Percentiles rank a stretch among this genome's conserved stretches.
Conservation (phyloP, 2,329 filamentous ascomycete genomes). For the Aaosphaeria arxii region DNA sequence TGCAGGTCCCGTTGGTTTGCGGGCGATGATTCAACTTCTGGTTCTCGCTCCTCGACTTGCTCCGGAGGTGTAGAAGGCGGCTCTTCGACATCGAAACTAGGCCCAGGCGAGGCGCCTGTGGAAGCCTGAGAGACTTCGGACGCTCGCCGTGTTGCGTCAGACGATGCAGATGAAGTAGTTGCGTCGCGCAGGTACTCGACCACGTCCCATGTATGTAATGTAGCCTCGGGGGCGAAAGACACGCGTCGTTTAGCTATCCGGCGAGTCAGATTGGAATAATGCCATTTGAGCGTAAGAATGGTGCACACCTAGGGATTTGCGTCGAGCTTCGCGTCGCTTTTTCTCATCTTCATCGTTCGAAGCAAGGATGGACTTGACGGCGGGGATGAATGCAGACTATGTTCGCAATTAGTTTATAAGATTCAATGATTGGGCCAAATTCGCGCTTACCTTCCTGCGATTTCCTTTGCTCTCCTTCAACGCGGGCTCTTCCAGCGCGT, state of each 20-base stretch:
- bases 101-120: constrained; percentile 24
- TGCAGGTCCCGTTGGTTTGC: constrained; percentile 64
- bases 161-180: constrained; percentile 69
- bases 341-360: constrained; percentile 55
- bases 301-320: constrained; percentile 73
- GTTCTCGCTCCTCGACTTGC: constrained; percentile 58
- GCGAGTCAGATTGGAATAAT: constrained; percentile 10
- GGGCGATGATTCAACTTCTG: constrained; percentile 57
- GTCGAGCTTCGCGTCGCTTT: constrained; percentile 78
- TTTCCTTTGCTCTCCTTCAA: constrained; percentile 74
- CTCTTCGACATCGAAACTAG: constrained; percentile 51
- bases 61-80: constrained; percentile 63
- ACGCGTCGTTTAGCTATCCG: constrained; percentile 75
- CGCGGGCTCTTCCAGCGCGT: constrained; percentile 77
- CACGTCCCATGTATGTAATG: constrained; percentile 94
- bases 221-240: constrained; percentile 95
- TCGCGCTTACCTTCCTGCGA: constrained; percentile 65
- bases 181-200: constrained; percentile 86
- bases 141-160: constrained; percentile 70
- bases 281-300: background rate
- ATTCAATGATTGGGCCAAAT: background rate
- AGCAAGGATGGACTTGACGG: constrained; percentile 55
- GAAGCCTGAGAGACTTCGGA: constrained; percentile 55
- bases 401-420: constrained; percentile 10
- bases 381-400: constrained; percentile 47